Evolutionary conservation across 1,139 yeast genomes (phyloP), one percentile per base, ranked within the genome.

Genomic region (Lodderomyces beijingensis): DNA sequence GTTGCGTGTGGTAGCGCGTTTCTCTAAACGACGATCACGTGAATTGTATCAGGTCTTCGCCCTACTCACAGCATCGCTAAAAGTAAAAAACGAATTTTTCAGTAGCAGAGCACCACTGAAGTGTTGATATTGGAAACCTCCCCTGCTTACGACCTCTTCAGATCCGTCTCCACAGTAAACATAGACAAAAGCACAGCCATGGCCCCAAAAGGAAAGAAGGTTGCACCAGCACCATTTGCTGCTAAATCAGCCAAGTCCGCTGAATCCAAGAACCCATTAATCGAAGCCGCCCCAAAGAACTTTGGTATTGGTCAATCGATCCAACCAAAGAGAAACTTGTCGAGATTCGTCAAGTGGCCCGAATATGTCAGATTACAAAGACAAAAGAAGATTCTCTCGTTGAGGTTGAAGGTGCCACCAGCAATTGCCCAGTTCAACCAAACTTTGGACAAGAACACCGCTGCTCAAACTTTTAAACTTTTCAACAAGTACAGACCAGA

Each of bases 401-500:
- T 88, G 69, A 88, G 98, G 81, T 80, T 89, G 64, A 89, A 89
- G 83, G 97, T 89, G 61, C 98, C 98, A 51, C 98, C 98, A 59
- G 84, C 97, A 49, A 81, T 89, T 62, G 77, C 97, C 50, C 97
- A 91, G 74, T 91, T 89, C 81, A 86, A 86, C 62, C 74, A 82
- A 70, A 82, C 91, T 57, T 78, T 91, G 68, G 97, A 89, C 80
- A 89, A 89, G 82, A 89, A 89, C 86, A 82, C 96, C 54, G 96
- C 97, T 60, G 75, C 96, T 55, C 95, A 86, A 74, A 77, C 94
- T 53, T 84, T 89, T 79, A 88, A 89, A 77, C 82, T 89, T 59
- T 80, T 89, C 75, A 87, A 87, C 93, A 89, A 88, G 77, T 89
- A 89, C 85, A 83, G 95, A 75, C 97, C 97, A 63, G 97, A 89